A percentile compares a stretch with the other conserved stretches of the same genome.
Evolutionary conservation across 495 filamentous ascomycete genomes (phyloP).

Genomic region (Neurospora hispaniola): DNA sequence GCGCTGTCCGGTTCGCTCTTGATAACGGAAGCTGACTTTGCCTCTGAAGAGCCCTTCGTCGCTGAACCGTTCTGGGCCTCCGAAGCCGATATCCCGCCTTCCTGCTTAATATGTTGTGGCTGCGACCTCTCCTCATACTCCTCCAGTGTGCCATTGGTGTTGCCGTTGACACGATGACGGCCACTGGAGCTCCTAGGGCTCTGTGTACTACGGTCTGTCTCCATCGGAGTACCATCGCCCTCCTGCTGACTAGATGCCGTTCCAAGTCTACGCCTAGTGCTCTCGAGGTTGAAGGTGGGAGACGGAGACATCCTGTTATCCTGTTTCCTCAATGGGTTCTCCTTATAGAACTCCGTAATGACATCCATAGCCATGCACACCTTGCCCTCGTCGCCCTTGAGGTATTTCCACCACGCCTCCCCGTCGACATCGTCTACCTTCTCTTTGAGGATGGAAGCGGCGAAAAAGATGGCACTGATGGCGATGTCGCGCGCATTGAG

Average conservation of each 20-base stretch:
- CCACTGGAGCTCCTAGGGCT: constrained; percentile 11
- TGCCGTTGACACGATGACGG: neutral
- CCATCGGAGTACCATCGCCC: constrained; percentile 8
- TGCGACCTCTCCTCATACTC: neutral
- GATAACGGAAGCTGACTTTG: neutral
- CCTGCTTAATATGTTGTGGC: neutral
- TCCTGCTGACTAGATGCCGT: constrained; percentile 12
- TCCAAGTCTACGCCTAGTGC: constrained; percentile 30
- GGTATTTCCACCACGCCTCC: constrained; percentile 80
- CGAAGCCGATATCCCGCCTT: neutral
- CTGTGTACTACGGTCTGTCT: constrained; percentile 19
- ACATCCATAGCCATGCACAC: constrained; percentile 55
- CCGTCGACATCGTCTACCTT: constrained; percentile 66
- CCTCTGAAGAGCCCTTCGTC: neutral
- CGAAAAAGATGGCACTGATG: constrained; percentile 77
- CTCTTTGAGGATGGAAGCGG: constrained; percentile 55
- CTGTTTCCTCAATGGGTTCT: constrained; percentile 45
- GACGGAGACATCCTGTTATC: constrained; percentile 31
- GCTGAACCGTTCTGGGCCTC: neutral
- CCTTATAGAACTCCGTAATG: constrained; percentile 66
- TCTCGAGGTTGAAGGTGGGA: constrained; percentile 36
- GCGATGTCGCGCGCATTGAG: constrained; percentile 70
- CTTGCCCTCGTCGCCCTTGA: constrained; percentile 49
- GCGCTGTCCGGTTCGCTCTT: constrained; percentile 7
- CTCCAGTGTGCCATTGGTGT: neutral